These are phyloP conservation scores for Nosema bombycis DNA, from an alignment of 371 early-diverging fungal genomes.

Conservation along the genomic window DNA sequence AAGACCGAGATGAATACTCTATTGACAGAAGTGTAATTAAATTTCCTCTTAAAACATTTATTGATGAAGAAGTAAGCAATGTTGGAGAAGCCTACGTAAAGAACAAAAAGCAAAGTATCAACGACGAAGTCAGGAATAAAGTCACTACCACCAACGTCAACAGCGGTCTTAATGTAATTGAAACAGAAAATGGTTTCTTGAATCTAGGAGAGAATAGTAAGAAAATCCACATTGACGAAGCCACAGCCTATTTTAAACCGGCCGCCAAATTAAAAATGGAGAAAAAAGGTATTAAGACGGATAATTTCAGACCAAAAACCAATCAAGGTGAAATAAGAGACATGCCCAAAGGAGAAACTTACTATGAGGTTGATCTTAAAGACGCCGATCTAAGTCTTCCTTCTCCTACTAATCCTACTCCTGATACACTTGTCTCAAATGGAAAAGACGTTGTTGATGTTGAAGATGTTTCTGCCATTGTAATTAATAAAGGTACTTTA, in stretches of 20 bases:
- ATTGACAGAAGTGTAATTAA: slow-evolving; percentile 43
- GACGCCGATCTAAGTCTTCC: slow-evolving; percentile 42
- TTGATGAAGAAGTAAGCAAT: slow-evolving; percentile 40
- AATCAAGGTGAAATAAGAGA: slow-evolving; percentile 57
- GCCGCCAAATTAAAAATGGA: slow-evolving; percentile 54
- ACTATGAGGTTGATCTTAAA: slow-evolving; percentile 48
- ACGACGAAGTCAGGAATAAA: slow-evolving; percentile 59
- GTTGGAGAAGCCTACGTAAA: slow-evolving; percentile 55
- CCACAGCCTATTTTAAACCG: slow-evolving; percentile 42
- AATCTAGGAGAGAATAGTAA: slow-evolving; percentile 60
- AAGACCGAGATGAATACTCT: slow-evolving; percentile 40
- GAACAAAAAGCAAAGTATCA: slow-evolving; percentile 46
- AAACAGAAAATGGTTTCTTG: slow-evolving; percentile 53
- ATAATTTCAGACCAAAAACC: slow-evolving; percentile 23
- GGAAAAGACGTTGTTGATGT: slow-evolving; percentile 37
- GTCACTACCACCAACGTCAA: slow-evolving; percentile 44
- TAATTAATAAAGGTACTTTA: slow-evolving; percentile 44
- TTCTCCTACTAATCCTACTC: slow-evolving; percentile 29
- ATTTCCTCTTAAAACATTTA: slow-evolving; percentile 61
- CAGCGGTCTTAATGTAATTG: slow-evolving; percentile 56
- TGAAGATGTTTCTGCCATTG: slow-evolving; percentile 34
- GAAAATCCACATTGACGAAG: slow-evolving; percentile 49
- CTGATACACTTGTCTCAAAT: slow-evolving; percentile 26
- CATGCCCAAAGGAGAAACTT: slow-evolving; percentile 38
- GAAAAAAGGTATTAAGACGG: slow-evolving; percentile 47